Evolutionary conservation across 140 eudicot species (phyloP).

Genomic region (Erigeron philadelphicus): DNA sequence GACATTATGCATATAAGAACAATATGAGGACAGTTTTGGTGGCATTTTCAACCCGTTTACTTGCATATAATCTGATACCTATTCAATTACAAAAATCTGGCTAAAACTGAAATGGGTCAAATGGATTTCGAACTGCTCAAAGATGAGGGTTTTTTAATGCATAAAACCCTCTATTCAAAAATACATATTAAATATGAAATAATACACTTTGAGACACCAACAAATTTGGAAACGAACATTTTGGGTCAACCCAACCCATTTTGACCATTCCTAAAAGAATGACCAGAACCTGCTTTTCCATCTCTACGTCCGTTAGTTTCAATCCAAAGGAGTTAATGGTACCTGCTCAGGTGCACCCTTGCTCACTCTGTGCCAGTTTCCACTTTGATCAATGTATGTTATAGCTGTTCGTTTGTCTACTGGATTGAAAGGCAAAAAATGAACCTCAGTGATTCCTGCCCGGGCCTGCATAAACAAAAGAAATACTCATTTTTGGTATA

Average conservation of each 20-base stretch:
- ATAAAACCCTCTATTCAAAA: too few relatives aligned
- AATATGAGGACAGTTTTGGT: neutral
- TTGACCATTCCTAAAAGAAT: neutral
- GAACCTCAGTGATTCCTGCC: slow-evolving; percentile 84
- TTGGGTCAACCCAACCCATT: neutral
- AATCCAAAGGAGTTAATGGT: neutral
- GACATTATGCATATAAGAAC: slow-evolving; percentile 6
- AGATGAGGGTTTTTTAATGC: too few relatives aligned
- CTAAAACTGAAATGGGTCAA: neutral
- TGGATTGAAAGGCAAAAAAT: slow-evolving; percentile 89
- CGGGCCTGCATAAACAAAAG: slow-evolving; percentile 47
- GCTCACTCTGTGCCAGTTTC: slow-evolving; percentile 83
- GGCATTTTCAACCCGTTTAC: neutral
- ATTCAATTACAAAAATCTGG: neutral
- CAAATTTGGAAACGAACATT: neutral
- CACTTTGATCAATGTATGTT: slow-evolving; percentile 63
- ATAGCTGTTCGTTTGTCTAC: slow-evolving; percentile 94
- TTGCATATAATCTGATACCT: neutral
- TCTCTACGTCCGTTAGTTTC: neutral
- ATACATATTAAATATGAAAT: too few relatives aligned
- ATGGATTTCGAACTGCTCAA: too few relatives aligned
- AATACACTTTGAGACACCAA: neutral
- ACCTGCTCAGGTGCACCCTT: slow-evolving; percentile 99
- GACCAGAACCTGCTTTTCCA: neutral
- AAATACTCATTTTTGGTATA: neutral